Base-by-base conservation (phyloP, 2,329 filamentous ascomycete species). In the Podosphaera xanthii region DNA sequence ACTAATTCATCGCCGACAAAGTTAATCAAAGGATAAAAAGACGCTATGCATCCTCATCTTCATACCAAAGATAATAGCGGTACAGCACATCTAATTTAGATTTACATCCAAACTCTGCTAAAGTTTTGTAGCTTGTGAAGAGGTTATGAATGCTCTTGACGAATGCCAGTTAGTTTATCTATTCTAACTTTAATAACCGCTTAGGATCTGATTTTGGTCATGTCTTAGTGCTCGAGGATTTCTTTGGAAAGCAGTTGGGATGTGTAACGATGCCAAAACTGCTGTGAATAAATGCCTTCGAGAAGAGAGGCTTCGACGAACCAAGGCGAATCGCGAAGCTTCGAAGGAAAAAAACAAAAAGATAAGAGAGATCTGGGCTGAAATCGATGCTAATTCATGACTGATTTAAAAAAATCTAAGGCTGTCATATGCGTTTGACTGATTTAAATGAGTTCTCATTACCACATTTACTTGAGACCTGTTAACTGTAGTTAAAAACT, bases 41-140 rank as follows among this genome's bases (percentile, higher is more conserved):
- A 22, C 36, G 36, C 67, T 52, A 98, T 98, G 92, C 92, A 98
- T 87, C 94, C 92, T 59, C 91, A 96, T 74, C 76, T 98, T 2
- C 90, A 97, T 70, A 95, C 88, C 35, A 88, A 92, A 70, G 84
- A 95, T 70, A 94, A 94, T 66, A 77, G 80, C 65, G 90, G 91
- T 95, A 78, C 50, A 22, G 22, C 22, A 22, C 73, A 57, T 42
- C 49, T 35, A 40, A 14, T 14, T 53, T 36, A 36, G 46, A 42
- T 4, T 30, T 7, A n/a, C 31, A 52, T 35, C 8, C 9, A 50
- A 8, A 31, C 30, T 22, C n/a, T 40, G 10, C 36, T 40, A 34
- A 53, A 53, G 46, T 48, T 35, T 14, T 49, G 60, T 67, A 98
- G 92, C 85, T 68, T 98, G 92, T 78, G 87, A 91, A 72, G 89